Conservation (phyloP, 306 rosid genomes). For the Erythrophleum fordii region DNA sequence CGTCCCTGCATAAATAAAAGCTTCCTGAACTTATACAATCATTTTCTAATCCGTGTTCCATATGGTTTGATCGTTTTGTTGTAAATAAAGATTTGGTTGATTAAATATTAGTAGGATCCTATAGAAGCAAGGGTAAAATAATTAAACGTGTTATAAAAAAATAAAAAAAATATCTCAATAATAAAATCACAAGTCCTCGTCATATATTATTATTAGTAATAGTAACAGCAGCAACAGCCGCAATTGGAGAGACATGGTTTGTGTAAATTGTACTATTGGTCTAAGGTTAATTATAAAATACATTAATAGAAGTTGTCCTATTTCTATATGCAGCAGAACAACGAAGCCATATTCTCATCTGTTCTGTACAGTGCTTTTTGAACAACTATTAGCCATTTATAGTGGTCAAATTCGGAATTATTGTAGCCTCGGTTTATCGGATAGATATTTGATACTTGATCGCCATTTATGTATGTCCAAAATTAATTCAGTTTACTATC, state of each 20-base stretch:
- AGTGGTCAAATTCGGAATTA: no score
- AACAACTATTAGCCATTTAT: not conserved
- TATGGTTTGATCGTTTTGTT: conserved; percentile 20
- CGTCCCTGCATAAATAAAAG: no score
- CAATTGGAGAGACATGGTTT: conserved; percentile 49
- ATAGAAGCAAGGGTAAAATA: conserved; percentile 17
- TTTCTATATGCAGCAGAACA: conserved; percentile 45
- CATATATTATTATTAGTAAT: conserved; percentile 29
- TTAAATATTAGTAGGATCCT: conserved; percentile 16
- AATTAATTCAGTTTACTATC: no score
- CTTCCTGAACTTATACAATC: conserved; percentile 14
- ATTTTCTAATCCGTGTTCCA: conserved; percentile 22
- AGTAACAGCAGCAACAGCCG: no score
- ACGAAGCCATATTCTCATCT: conserved; percentile 60
- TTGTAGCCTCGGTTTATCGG: no score
- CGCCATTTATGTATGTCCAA: no score
- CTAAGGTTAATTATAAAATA: conserved; percentile 17
- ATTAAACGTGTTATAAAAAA: not conserved
- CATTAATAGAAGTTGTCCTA: conserved; percentile 6
- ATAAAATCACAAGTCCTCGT: no score
- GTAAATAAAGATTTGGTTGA: not conserved
- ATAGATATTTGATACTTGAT: no score
- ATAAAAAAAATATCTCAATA: no score
- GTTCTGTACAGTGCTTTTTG: conserved; percentile 34
- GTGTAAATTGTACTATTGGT: conserved; percentile 37